Evolutionary conservation across 192 early-diverging fungal species (phyloP).

Genomic region (Coemansia sp.): DNA sequence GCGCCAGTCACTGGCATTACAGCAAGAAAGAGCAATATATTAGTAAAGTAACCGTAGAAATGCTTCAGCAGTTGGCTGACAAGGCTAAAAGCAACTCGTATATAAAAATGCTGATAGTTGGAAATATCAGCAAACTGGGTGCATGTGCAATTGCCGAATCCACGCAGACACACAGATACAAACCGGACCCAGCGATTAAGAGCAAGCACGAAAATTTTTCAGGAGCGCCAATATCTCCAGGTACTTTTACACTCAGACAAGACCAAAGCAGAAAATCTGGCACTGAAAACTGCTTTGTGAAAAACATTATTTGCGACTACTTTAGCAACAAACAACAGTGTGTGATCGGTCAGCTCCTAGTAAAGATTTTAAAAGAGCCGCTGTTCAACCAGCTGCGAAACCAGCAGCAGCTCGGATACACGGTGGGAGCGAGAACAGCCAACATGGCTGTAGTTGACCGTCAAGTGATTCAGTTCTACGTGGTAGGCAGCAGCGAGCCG

Average conservation of each 20-base stretch:
- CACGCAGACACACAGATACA: too few species aligned
- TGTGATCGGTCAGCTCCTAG: background rate
- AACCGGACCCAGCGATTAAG: background rate
- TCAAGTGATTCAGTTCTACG: background rate
- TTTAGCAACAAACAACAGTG: background rate
- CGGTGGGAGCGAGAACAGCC: background rate
- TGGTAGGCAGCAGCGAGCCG: background rate
- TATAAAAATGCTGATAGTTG: background rate
- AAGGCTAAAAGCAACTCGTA: background rate
- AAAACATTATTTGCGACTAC: background rate
- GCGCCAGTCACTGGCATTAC: background rate
- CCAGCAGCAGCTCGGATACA: conserved; percentile 1
- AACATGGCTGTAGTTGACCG: background rate
- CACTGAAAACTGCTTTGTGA: background rate
- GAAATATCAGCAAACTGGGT: background rate
- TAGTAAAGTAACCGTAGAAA: too few species aligned
- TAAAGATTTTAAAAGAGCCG: background rate
- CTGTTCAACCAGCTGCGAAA: background rate
- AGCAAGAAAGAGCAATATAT: background rate
- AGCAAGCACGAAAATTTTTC: too few species aligned
- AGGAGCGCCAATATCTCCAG: background rate
- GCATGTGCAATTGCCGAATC: background rate
- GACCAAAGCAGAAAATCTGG: background rate
- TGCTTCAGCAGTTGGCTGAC: background rate
- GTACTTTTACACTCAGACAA: background rate